Percentiles rank a stretch among this genome's conserved stretches.
These are phyloP conservation scores for Cryphonectria radicalis DNA, from an alignment of 2,329 filamentous ascomycete species.

Conservation along the genomic window DNA sequence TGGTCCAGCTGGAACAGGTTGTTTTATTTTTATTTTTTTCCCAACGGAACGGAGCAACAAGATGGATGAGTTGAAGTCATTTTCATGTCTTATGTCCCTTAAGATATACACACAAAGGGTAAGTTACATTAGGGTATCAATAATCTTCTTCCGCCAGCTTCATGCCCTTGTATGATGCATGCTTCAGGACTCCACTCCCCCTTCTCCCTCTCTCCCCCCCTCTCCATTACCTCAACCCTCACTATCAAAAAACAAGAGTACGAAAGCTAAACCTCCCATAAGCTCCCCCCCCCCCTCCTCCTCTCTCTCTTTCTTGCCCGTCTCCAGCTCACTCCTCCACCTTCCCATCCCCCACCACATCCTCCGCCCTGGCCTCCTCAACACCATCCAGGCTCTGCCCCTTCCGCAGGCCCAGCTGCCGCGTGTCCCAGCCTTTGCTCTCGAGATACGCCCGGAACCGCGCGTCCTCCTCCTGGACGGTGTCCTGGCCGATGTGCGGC, in stretches of 20 bases:
- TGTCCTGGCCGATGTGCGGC: conserved; percentile 82
- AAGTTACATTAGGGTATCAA: background rate
- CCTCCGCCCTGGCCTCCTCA: conserved; percentile 1
- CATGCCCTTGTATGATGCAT: background rate
- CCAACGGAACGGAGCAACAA: too few species aligned
- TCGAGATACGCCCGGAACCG: conserved; percentile 76
- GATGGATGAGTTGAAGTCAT: background rate
- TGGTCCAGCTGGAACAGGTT: background rate
- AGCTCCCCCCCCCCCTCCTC: background rate
- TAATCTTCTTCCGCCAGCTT: background rate
- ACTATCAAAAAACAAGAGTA: background rate
- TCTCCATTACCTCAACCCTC: background rate
- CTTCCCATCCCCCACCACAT: background rate
- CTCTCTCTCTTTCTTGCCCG: background rate
- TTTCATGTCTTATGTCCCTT: background rate
- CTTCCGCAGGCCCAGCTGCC: conserved; percentile 52
- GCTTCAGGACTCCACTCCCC: background rate
- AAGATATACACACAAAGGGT: background rate
- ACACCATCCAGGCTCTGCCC: conserved; percentile 38
- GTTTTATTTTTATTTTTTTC: too few species aligned
- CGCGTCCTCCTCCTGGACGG: conserved; percentile 76
- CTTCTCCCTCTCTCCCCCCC: background rate
- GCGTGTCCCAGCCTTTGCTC: conserved; percentile 75
- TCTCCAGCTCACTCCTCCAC: background rate
- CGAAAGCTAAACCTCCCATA: too few species aligned